Base-by-base conservation (phyloP, 2,329 filamentous ascomycete species). In the Phialocephala subalpina region DNA sequence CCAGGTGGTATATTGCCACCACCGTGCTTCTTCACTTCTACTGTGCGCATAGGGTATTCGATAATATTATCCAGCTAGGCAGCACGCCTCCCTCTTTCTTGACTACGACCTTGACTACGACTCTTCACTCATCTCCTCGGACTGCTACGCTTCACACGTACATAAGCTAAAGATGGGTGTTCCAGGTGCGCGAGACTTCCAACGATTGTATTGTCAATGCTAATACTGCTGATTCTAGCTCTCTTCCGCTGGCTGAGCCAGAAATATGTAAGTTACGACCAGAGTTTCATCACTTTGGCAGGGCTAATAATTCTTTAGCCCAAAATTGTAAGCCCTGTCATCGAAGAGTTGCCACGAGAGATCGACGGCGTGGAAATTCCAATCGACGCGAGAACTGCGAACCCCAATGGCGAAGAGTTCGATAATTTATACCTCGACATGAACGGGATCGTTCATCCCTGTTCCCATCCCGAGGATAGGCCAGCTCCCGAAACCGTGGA, bases 371-470 rank as follows among this genome's bases (percentile, higher is more conserved):
- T 90, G 52, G 84, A 87, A 72, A 90, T 97, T 65, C 96, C 96
- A 1, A 88, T 98, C 67, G 94, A 99, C 77, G 90, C 88, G 12
- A 94, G 91, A 7, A 84, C 87, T 45, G 89, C 93, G 6, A 99
- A 99, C 76, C 97, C 97, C 2, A 99, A 99, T 80, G 94, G 94
- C 78, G 95, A 98, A 81, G 96, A 99, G 79, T 92, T 97, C 76
- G 95, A 99, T 81, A 99, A 99, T 76, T 84, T 99, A 6, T 99
- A 99, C 77, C 87, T 99, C 69, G 96, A 99, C 76, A 98, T 99
- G 95, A 99, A 99, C 80, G 97, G 96, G 78, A 99, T 99, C 72
- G 96, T 99, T 42, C 96, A 99, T 83, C 97, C 97, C 36, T 99
- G 96, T 82, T 97, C 95, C 56, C 96, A 99, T 81, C 96, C 96